These are phyloP conservation scores for Mycosarcoma mackinlayi DNA, from an alignment of 1,284 basidiomycete genomes.

Conservation along the genomic window DNA sequence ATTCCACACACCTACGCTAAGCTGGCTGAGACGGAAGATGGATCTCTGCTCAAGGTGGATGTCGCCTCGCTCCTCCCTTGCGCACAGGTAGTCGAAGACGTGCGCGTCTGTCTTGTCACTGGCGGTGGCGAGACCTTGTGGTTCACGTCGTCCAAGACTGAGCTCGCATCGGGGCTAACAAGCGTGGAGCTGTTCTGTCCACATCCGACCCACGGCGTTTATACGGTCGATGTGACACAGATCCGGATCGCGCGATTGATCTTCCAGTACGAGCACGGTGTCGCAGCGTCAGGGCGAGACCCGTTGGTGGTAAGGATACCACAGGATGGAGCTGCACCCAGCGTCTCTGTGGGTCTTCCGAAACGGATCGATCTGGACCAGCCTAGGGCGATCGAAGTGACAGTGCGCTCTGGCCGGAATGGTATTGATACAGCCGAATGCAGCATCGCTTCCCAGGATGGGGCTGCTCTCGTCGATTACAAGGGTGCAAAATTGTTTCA, in stretches of 20 bases:
- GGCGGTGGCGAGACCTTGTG: constrained; percentile 49
- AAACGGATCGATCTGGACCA: constrained; percentile 52
- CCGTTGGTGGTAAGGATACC: constrained; percentile 49
- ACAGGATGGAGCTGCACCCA: constrained; percentile 53
- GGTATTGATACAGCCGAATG: constrained; percentile 38
- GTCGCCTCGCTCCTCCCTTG: constrained; percentile 39
- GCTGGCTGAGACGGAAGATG: constrained; percentile 49
- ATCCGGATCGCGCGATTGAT: constrained; percentile 53
- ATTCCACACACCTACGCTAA: constrained; percentile 11
- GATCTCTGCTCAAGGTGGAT: constrained; percentile 38
- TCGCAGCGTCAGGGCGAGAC: constrained; percentile 6
- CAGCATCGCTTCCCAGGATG: constrained; percentile 19
- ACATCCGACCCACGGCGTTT: constrained; percentile 51
- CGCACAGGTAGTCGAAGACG: constrained; percentile 54
- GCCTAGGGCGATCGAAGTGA: constrained; percentile 42
- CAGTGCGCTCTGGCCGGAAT: constrained; percentile 50
- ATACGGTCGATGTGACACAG: constrained; percentile 62
- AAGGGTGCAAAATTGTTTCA: not conserved
- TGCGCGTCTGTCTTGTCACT: constrained; percentile 55
- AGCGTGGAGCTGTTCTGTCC: constrained; percentile 47
- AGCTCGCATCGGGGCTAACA: constrained; percentile 47
- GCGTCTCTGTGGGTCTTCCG: constrained; percentile 32
- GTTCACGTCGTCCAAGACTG: constrained; percentile 46
- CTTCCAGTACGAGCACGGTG: constrained; percentile 53
- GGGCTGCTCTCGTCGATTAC: constrained; percentile 10